Conservation (phyloP, 129 eudicot species). For the Centrapalus pauciflorus region DNA sequence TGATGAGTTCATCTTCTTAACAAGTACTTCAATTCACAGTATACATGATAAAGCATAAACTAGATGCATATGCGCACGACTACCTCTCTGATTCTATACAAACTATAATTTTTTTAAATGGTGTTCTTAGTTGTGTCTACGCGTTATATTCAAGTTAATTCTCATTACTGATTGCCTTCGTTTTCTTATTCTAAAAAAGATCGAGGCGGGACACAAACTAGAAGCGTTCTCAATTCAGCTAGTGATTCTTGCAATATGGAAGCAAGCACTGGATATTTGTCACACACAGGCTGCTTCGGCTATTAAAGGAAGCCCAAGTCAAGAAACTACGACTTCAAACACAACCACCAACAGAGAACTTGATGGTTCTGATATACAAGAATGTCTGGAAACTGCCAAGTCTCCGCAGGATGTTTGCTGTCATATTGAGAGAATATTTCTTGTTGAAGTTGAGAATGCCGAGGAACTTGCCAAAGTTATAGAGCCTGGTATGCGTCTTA, state of each 20-base stretch:
- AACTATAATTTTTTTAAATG: neutral
- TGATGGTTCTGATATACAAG: slow-evolving; percentile 37
- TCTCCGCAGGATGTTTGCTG: slow-evolving; percentile 48
- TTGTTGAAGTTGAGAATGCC: slow-evolving; percentile 78
- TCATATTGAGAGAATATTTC: slow-evolving; percentile 73
- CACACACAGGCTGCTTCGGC: slow-evolving; percentile 92
- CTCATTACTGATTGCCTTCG: slow-evolving; percentile 12
- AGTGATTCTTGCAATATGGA: slow-evolving; percentile 93
- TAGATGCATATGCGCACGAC: no score
- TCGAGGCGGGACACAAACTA: slow-evolving; percentile 47
- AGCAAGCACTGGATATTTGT: slow-evolving; percentile 88
- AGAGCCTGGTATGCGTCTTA: slow-evolving; percentile 57
- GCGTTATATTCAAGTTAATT: neutral
- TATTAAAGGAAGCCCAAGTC: slow-evolving; percentile 56
- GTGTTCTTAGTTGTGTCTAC: neutral
- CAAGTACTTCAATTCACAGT: no score
- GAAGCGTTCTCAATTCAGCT: slow-evolving; percentile 95
- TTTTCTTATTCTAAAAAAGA: slow-evolving; percentile 28
- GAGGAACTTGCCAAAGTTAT: slow-evolving; percentile 75
- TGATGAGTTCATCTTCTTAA: no score
- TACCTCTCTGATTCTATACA: no score
- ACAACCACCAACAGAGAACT: slow-evolving; percentile 27
- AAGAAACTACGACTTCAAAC: slow-evolving; percentile 33
- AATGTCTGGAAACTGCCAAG: slow-evolving; percentile 38
- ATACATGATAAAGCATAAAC: no score